Evolutionary conservation across 2,329 filamentous ascomycete species (phyloP), one percentile per base, ranked within the genome.

Genomic region (Neonectria magnoliae): DNA sequence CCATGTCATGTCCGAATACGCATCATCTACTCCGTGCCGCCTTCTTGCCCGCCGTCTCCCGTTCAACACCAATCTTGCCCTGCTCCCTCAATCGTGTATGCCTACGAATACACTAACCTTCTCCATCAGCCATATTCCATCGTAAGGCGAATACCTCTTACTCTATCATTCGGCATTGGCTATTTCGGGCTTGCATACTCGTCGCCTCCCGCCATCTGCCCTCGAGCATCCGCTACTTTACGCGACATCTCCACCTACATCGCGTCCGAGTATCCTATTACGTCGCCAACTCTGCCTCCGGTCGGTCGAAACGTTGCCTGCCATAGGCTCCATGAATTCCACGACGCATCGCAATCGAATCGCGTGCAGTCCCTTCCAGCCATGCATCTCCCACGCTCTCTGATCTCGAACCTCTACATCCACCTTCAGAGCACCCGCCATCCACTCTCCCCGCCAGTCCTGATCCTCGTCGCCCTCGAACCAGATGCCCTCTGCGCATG

Each of bases 401-500:
- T 97, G 69, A 92, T 98, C 77, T 93, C 94, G 54, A 94, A 95
- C 74, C 90, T 98, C 74, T 99, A 99, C 84, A 87, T 88, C 65
- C 92, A 97, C 80, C 91, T 99, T 61, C 89, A 97, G 79, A 89
- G 88, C 79, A 92, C 92, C 48, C 91, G 94, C 70, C 93, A 98
- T 77, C 91, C 94, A n/a, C 88, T 95, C 56, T 96, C 94, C 18
- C 92, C 95, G 42, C 94, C 94, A 0, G 93, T 98, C 58, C 87
- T 98, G 27, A 89, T 99, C 68, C 91, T 99, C 61, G 94, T 94
- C 69, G 93, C 95, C 38, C 92, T 98, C 77, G 95, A 98, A 76
- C 94, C 96, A 60, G 96, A 99, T 82, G 93, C 96, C 68, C 89
- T 99, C 67, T 98, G 95, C 80, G 96, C 94, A 67, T 97, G 94